Evolutionary conservation across 2,329 filamentous ascomycete species (phyloP), one percentile per base, ranked within the genome.

Genomic region (Pyricularia pennisetigena): DNA sequence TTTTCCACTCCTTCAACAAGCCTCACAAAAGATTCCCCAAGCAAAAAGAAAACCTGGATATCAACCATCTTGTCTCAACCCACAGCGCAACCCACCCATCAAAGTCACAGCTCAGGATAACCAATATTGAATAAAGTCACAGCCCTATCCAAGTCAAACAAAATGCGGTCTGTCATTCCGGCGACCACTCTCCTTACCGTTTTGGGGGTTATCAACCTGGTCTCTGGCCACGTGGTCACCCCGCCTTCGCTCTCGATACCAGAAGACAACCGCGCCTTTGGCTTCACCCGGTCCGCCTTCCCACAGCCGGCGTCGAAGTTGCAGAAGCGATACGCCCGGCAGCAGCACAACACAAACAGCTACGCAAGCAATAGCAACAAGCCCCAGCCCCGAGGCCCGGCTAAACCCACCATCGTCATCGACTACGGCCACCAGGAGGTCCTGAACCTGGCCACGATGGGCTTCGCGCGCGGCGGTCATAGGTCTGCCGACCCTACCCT

Each of bases 211-310:
- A 12, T 5, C 26, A 23, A 62, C 24, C 64, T 41, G 12, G 24
- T 14, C 23, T 32, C 41, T 14, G 64, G 32, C 35, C 23, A 41
- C 64, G 12, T 14, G 32, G 35, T 29, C 2, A 29, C 20, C 24
- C 64, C 64, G 6, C 32, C 35, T 20, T 28, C 10, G 23, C n/a
- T 41, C 64, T 41, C 41, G 12, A 32, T 66, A 26, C 64, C 64
- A 16, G 64, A 66, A 12, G 64, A 66, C 35, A 35, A 41, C 5
- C 30, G 64, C 20, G 64, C 64, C 23, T 66, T 66, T 54, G 64
- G 64, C 35, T 66, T 66, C 64, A 66, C 64, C 23, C 64, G 64
- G 24, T 66, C 64, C 24, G 64, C 64, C 23, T 54, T 66, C 32
- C 64, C 64, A 32, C 29, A 28, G 9, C 64, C 35, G 32, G 35